Evolutionary conservation across 2,329 filamentous ascomycete species (phyloP).

Genomic region (Fusarium sp.): DNA sequence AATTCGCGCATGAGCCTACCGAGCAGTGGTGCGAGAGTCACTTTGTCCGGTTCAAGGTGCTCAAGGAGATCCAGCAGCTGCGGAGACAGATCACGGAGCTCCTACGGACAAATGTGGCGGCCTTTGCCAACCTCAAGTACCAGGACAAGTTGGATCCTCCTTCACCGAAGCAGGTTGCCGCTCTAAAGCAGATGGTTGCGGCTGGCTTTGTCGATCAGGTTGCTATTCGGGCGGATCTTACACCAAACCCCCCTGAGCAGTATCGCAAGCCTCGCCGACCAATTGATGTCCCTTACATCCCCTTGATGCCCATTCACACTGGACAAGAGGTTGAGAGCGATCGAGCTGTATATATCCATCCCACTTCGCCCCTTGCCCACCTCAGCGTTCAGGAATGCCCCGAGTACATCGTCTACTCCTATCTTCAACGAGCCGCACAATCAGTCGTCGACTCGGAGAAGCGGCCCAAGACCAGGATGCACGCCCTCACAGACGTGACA

Average conservation of each 20-base stretch:
- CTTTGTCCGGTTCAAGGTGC: slow-evolving; percentile 88
- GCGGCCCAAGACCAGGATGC: slow-evolving; percentile 83
- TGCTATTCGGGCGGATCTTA: slow-evolving; percentile 89
- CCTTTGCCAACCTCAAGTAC: slow-evolving; percentile 68
- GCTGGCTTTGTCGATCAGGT: slow-evolving; percentile 95
- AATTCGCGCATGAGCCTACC: slow-evolving; percentile 80
- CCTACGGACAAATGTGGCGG: slow-evolving; percentile 78
- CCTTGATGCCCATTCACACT: slow-evolving; percentile 76
- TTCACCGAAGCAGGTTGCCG: slow-evolving; percentile 76
- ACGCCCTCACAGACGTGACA: slow-evolving; percentile 83
- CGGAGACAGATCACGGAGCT: slow-evolving; percentile 86
- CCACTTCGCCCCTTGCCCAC: slow-evolving; percentile 82
- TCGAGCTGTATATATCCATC: slow-evolving; percentile 86
- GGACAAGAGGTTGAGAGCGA: slow-evolving; percentile 60
- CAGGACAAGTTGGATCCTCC: slow-evolving; percentile 69
- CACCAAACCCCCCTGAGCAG: slow-evolving; percentile 76
- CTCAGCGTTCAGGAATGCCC: slow-evolving; percentile 79
- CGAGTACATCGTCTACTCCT: slow-evolving; percentile 87
- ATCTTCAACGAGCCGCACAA: slow-evolving; percentile 77
- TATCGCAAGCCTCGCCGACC: slow-evolving; percentile 81
- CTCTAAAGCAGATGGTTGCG: slow-evolving; percentile 90
- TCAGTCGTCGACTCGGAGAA: slow-evolving; percentile 64
- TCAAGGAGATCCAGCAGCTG: slow-evolving; percentile 87
- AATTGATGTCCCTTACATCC: slow-evolving; percentile 91
- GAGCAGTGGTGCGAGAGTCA: slow-evolving; percentile 83